These are phyloP conservation scores for Leonotis leonurus DNA, from an alignment of 257 asterid genomes.

Conservation along the genomic window DNA sequence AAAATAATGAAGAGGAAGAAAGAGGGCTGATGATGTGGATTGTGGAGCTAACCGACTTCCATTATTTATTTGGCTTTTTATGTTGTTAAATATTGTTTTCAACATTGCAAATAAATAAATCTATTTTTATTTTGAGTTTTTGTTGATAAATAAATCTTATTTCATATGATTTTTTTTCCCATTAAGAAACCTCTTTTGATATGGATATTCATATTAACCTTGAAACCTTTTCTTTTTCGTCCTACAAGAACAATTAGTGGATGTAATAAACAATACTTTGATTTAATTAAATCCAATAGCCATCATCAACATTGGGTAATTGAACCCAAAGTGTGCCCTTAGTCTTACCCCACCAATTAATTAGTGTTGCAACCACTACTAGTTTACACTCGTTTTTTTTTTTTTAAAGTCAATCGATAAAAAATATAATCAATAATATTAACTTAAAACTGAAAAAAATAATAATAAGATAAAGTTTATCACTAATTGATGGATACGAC, in stretches of 20 bases:
- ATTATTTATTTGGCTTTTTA: neutral
- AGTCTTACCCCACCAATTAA: constrained; percentile 21
- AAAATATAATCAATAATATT: neutral
- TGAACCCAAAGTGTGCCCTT: neutral
- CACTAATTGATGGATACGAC: neutral
- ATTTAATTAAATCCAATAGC: neutral
- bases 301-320: neutral
- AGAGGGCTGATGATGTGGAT: no score
- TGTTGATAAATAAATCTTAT: no score
- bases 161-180: no score
- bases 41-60: neutral
- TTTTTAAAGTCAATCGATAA: neutral
- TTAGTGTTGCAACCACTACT: neutral
- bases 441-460: neutral
- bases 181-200: no score
- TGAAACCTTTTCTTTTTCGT: neutral
- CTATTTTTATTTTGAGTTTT: neutral
- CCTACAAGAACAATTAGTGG: neutral
- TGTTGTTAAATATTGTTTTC: neutral
- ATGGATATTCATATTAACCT: neutral
- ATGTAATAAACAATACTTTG: neutral
- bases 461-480: neutral
- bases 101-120: neutral
- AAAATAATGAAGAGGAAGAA: neutral
- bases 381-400: neutral